Evolutionary conservation across 305 asterid genomes (phyloP), one percentile per base, ranked within the genome.

Genomic region (Fraxinus greggii): DNA sequence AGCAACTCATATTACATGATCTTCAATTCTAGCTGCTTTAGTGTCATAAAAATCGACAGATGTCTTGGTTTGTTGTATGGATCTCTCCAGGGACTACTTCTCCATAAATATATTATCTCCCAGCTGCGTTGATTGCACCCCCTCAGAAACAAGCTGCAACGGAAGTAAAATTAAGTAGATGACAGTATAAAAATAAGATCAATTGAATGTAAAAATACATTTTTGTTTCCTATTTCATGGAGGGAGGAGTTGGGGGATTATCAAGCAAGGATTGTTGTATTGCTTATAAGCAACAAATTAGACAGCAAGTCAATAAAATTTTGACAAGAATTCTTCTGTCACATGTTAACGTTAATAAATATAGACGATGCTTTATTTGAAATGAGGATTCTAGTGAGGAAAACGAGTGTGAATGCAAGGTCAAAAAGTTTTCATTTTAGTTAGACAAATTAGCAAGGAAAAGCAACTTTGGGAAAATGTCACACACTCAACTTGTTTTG

Each of bases 141-240:
- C 97, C 88, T 92, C 99, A 82, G 93, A 88, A 88, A 91, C 95
- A 91, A 97, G 98, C 99, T 97, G 93, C 75, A 83, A 83, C 65
- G 85, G 78, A 81, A 82, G 80, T 32, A 29, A 29, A 29, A 65
- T 54, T 54, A 33, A 54, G 54, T 59, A 78, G 42, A 75, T 70
- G 45, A 85, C 75, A 48, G 76, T 59, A 70, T 77, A 29, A 78
- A 10, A 76, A 73, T 26, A n/a, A 61, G 4, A 69, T 63, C 38
- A 72, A 21, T 0, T 61, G 48, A 59, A 70, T 45, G 48, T 77
- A 72, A 24, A 19, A 10, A 1, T 61, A 7, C 24, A 21, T 61
- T 61, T 23, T 21, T 6, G 5, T 54, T 61, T 61, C 29, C 70
- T 19, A 21, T 61, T 21, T 54, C 28, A 19, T 23, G 6, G 70